These are phyloP conservation scores for Inga leiocalycina DNA, from an alignment of 306 rosid genomes.

Conservation along the genomic window DNA sequence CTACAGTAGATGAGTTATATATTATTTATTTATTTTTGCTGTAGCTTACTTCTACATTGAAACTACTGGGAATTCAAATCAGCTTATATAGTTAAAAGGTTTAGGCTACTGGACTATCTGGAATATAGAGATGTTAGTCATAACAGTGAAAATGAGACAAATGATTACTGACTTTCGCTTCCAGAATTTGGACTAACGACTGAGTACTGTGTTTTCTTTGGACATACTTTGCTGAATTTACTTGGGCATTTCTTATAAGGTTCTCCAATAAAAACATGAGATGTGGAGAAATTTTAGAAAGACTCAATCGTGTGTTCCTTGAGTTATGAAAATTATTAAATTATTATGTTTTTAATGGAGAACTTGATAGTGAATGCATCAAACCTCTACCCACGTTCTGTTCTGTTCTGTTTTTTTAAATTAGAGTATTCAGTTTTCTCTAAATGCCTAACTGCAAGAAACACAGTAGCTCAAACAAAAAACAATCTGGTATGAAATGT, in stretches of 20 bases:
- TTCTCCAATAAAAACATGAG: not conserved
- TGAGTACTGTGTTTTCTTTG: no score
- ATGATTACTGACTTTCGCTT: not conserved
- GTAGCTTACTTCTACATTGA: not conserved
- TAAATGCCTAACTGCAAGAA: not conserved
- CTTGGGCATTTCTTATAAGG: not conserved
- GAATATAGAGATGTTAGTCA: slow-evolving; percentile 1
- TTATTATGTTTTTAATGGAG: not conserved
- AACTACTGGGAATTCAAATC: not conserved
- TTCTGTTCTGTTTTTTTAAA: not conserved
- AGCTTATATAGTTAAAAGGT: not conserved
- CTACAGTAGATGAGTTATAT: not conserved
- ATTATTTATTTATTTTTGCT: not conserved
- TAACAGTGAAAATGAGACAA: not conserved
- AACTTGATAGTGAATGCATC: not conserved
- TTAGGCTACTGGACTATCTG: not conserved
- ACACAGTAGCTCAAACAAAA: not conserved
- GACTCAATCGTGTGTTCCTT: not conserved
- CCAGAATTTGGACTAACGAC: not conserved
- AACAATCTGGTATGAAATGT: not conserved
- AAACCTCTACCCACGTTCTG: not conserved
- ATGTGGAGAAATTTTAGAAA: not conserved
- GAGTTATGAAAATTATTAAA: not conserved
- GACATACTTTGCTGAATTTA: not conserved
- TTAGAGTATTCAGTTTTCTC: not conserved